Evolutionary conservation across 2,329 filamentous ascomycete species (phyloP), one percentile per base, ranked within the genome.

Genomic region (Penicillium sp.): DNA sequence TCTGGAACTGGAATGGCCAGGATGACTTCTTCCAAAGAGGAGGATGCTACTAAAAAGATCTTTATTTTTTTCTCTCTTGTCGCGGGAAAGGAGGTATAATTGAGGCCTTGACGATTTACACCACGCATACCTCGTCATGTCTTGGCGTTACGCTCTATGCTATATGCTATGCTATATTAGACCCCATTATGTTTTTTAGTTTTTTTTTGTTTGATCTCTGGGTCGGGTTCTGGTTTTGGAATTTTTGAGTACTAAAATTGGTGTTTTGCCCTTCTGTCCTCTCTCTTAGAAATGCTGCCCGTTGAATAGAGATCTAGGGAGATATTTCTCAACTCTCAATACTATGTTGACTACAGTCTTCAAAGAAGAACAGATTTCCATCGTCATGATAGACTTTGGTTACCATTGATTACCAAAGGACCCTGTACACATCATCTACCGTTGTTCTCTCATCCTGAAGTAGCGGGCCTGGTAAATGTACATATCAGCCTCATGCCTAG

Each of bases 141-240:
- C 46, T 40, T 35, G 26, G 26, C 46, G 26, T 8, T 33, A 33
- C 11, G 28, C 28, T 22, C 13, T 49, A 33, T 16, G 30, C 42
- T 53, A 51, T 55, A 42, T 1, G 46, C 51, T 53, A 33, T 58
- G 45, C 38, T 61, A 25, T 51, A 51, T 53, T 58, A 62, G 55
- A 59, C 58, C 38, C 45, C 48, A 16, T 40, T 14, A 42, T 58
- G 55, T 61, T 45, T n/a, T n/a, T n/a, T n/a, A n/a, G 54, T 30
- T 45, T 57, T 53, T 55, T 52, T 45, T 53, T 33, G 6, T 30
- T 13, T 19, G 30, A 14, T 7, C 7, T 48, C n/a, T 28, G 45
- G 42, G n/a, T 49, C 4, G 14, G 22, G 43, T 30, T 16, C 11
- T 48, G 45, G 45, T 16, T 16, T 14, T 30, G 45, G 43, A 26